A percentile compares a stretch with the other conserved stretches of the same genome.
These are phyloP conservation scores for Fusarium sp. DNA, from an alignment of 2,329 filamentous ascomycete genomes.

Conservation along the genomic window DNA sequence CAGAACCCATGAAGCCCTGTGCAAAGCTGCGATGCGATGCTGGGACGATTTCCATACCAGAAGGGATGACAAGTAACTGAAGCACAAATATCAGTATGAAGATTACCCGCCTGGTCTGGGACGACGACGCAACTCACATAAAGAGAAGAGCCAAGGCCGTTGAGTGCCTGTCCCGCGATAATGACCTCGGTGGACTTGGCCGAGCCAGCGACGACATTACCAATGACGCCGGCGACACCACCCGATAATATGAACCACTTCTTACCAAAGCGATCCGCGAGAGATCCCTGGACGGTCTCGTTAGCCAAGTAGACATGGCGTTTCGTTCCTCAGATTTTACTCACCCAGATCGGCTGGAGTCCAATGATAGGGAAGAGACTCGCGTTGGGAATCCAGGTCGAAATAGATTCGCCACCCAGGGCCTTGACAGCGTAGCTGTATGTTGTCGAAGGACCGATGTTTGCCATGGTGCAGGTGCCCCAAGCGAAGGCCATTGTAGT, in stretches of 20 bases:
- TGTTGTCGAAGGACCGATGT: conserved; percentile 1
- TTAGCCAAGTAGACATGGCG: neutral
- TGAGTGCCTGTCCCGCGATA: neutral
- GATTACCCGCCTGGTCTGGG: neutral
- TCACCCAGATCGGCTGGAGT: neutral
- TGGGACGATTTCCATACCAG: neutral
- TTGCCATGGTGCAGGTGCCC: conserved; percentile 6
- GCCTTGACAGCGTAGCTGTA: neutral
- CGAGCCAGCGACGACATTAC: neutral
- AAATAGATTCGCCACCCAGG: neutral
- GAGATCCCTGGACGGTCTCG: neutral
- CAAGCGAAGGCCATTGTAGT: conserved; percentile 2
- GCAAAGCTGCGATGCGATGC: neutral
- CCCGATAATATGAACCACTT: neutral
- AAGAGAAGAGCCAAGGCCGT: neutral
- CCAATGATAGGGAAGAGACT: neutral
- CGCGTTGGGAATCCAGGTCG: neutral
- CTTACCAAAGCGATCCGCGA: conserved; percentile 1
- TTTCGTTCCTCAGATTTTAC: neutral
- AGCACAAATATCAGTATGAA: neutral
- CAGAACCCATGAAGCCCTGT: neutral
- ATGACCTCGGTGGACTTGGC: neutral
- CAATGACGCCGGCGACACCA: neutral
- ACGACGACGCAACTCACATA: neutral
- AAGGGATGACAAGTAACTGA: neutral